Conservation (phyloP, 257 asterid species). For the Verbascum thapsus region DNA sequence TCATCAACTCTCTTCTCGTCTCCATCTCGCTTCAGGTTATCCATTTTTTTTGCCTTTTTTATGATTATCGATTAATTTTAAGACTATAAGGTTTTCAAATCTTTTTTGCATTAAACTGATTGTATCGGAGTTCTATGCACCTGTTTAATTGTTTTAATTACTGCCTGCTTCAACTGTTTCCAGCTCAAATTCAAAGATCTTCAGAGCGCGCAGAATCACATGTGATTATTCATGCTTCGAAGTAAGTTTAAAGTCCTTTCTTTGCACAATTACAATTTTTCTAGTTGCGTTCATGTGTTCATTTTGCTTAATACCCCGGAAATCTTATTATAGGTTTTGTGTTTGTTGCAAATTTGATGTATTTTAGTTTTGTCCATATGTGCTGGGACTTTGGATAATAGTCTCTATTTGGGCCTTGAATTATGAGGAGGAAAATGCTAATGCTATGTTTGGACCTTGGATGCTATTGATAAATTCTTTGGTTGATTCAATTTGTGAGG, state of each 20-base stretch:
- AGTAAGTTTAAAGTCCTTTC: slow-evolving; percentile 39
- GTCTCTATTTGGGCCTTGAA: background rate
- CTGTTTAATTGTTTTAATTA: slow-evolving; percentile 9
- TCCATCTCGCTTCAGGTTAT: slow-evolving; percentile 38
- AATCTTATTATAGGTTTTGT: slow-evolving; percentile 7
- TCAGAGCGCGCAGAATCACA: slow-evolving; percentile 41
- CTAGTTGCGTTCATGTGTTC: background rate
- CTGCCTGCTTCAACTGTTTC: slow-evolving; percentile 7
- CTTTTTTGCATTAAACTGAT: slow-evolving; percentile 15
- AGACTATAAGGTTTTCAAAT: too few species aligned
- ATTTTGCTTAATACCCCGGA: background rate
- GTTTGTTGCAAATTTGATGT: background rate
- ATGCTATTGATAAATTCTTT: slow-evolving; percentile 2
- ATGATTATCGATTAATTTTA: background rate
- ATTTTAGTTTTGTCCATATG: background rate
- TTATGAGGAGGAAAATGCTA: slow-evolving; percentile 13
- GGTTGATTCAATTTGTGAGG: slow-evolving; percentile 5
- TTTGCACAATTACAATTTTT: background rate
- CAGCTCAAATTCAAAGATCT: slow-evolving; percentile 33
- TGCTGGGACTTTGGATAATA: background rate
- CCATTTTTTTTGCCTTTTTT: background rate
- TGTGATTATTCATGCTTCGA: slow-evolving; percentile 75
- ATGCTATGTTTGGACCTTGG: background rate
- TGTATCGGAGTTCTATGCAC: background rate
- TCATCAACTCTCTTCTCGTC: slow-evolving; percentile 18